Evolutionary conservation across 176 grass and related monocot genomes (phyloP), one percentile per base, ranked within the genome.

Genomic region (Oryza brachyantha): DNA sequence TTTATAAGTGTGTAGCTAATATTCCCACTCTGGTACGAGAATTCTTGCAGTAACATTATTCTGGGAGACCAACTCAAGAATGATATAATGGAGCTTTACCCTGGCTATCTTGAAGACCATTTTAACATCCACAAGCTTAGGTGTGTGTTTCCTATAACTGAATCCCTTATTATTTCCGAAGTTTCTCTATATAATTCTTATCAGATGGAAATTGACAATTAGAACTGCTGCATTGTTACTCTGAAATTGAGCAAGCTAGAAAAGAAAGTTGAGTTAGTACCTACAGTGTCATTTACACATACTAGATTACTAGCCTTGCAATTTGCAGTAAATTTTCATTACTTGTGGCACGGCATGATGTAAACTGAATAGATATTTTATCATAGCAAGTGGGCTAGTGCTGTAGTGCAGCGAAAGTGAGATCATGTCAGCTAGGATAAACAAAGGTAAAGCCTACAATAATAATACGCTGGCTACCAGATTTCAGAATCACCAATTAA

Each of bases 31-130:
- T 46, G 57, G 57, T 58, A 70, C 75, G 26, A 60, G 64, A 75
- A 17, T 41, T 80, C 0, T 12, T 72, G 17, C 10, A 45, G 35
- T 22, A 4, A 13, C 24, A 69, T 28, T 77, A 76, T 66, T 32
- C 55, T 79, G 71, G 36, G 40, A 25, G 86, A 71, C 69, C 86
- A 64, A 60, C 29, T 71, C 10, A 74, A 76, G 62, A 32, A 92
- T 86, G 76, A 12, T 83, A 88, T 87, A 66, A 99, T 99, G 92
- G 90, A 96, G 84, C 78, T 99, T 59, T 95, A 93, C 77, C 86
- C 81, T 55, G 88, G 80, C 34, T 89, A 90, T 82, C 96, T 93
- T 59, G 90, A 93, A 75, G 92, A 93, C 34, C 90, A 86, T 66
- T 93, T 99, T 83, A 80, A 93, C 85, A 85, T 87, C 62, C 74